A percentile compares a stretch with the other conserved stretches of the same genome.
These are phyloP conservation scores for Tricholoma sp. DNA, from an alignment of 768 basidiomycete species.

Conservation along the genomic window DNA sequence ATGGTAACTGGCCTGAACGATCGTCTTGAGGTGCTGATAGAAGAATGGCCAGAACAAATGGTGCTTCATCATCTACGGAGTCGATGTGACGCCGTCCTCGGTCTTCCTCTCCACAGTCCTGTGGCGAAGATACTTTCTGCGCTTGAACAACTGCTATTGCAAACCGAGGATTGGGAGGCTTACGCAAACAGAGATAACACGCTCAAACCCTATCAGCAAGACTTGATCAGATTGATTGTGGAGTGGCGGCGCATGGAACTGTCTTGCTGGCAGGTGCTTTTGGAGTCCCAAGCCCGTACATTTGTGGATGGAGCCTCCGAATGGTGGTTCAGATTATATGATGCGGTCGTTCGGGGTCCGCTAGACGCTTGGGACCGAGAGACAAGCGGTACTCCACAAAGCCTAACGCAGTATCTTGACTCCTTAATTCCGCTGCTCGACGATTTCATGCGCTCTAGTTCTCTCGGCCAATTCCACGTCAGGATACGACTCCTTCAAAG, in stretches of 20 bases:
- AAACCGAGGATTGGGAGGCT: slow-evolving; percentile 94
- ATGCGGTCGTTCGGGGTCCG: slow-evolving; percentile 63
- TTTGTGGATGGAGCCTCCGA: slow-evolving; percentile 44
- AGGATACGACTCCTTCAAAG: slow-evolving; percentile 64
- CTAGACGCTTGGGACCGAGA: slow-evolving; percentile 42
- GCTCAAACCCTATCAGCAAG: slow-evolving; percentile 60
- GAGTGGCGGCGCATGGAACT: slow-evolving; percentile 90
- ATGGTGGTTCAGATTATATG: slow-evolving; percentile 93
- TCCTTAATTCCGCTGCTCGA: slow-evolving; percentile 74
- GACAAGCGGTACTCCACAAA: slow-evolving; percentile 22
- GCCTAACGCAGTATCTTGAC: slow-evolving; percentile 49
- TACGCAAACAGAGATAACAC: slow-evolving; percentile 92
- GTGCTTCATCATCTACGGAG: slow-evolving; percentile 80
- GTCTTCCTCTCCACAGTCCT: slow-evolving; percentile 59
- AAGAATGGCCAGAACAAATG: slow-evolving; percentile 97
- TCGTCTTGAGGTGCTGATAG: slow-evolving; percentile 52
- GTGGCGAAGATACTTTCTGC: slow-evolving; percentile 79
- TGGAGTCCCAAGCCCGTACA: slow-evolving; percentile 62
- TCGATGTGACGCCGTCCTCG: slow-evolving; percentile 63
- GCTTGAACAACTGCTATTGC: slow-evolving; percentile 78
- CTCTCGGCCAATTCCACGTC: slow-evolving; percentile 78
- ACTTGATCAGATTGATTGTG: slow-evolving; percentile 69
- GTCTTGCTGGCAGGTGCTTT: slow-evolving; percentile 76
- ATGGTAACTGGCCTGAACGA: slow-evolving; percentile 45
- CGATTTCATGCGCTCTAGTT: slow-evolving; percentile 65